phyloP scores from a whole-genome alignment of 768 basidiomycete species.

The Suillus sp. region DNA sequence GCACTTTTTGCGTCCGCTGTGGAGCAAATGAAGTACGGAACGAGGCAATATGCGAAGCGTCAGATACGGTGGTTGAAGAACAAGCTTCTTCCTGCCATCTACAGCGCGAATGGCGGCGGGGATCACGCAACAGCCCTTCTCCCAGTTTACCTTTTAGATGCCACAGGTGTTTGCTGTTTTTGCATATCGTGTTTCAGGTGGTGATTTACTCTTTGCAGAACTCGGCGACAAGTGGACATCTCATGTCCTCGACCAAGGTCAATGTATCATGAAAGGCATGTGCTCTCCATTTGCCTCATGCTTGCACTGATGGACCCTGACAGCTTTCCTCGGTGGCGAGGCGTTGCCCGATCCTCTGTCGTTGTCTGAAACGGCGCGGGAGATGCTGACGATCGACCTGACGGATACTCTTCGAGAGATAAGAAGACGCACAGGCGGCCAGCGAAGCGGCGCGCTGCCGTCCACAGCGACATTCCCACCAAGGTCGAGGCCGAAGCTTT shows the following conservation, averaged over 20 bases:
- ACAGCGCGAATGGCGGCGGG: no score
- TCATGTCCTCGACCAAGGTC: no score
- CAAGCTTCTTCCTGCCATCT: no score
- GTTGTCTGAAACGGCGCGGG: conserved; percentile 56
- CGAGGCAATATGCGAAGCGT: conserved; percentile 86
- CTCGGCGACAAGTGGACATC: no score
- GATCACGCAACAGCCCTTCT: no score
- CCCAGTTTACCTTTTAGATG: no score
- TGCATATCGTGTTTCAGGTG: no score
- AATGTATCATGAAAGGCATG: no score
- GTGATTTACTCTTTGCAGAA: no score
- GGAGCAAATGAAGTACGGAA: conserved; percentile 82
- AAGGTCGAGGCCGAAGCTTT: background rate
- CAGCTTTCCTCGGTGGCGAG: conserved; percentile 63
- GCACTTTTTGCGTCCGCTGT: conserved; percentile 56
- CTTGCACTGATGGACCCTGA: background rate
- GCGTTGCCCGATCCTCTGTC: no score
- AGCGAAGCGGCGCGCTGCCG: background rate
- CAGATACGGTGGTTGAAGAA: no score
- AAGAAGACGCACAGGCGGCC: background rate
- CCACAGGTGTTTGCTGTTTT: no score
- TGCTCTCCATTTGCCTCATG: background rate
- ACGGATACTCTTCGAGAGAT: conserved; percentile 41
- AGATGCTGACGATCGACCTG: conserved; percentile 49
- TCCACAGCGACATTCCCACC: background rate